phyloP scores from a whole-genome alignment of 2,329 filamentous ascomycete species.

The Tolypocladium nubicola region DNA sequence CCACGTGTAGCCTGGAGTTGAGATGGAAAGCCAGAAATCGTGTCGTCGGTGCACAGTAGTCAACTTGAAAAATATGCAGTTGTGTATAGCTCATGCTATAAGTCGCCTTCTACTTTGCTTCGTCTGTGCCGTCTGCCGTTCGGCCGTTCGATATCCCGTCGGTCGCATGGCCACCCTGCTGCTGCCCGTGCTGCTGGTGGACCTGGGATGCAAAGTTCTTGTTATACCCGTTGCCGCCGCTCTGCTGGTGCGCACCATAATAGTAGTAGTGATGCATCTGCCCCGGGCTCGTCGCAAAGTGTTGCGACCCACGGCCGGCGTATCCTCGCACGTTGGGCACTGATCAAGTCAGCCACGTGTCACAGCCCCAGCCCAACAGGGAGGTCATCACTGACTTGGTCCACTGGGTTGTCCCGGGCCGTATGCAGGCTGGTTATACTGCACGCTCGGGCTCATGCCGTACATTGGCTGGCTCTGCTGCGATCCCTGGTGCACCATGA shows the following conservation, averaged over 20 bases:
- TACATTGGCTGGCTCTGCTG: conserved; percentile 77
- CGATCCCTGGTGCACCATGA: conserved; percentile 93
- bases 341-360: conserved; percentile 30
- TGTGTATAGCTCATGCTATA: conserved; percentile 4
- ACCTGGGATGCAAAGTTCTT: conserved; percentile 38
- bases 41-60: conserved; percentile 11
- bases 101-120: conserved; percentile 27
- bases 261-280: conserved; percentile 57
- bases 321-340: conserved; percentile 53
- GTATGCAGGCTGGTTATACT: conserved; percentile 66
- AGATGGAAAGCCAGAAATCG: conserved; percentile 11
- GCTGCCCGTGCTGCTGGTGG: conserved; percentile 29
- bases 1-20: conserved; percentile 8
- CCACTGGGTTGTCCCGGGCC: conserved; percentile 54
- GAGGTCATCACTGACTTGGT: conserved; percentile 52
- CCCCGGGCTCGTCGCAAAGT: conserved; percentile 56
- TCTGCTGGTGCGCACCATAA: conserved; percentile 45
- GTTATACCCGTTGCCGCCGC: conserved; percentile 43
- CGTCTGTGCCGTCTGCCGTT: conserved; percentile 29
- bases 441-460: conserved; percentile 65
- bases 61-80: conserved; percentile 7
- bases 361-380: conserved; percentile 4
- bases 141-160: conserved; percentile 21
- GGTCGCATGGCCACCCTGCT: conserved; percentile 23
- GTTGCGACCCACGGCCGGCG: conserved; percentile 46